Evolutionary conservation across 495 filamentous ascomycete genomes (phyloP), one percentile per base, ranked within the genome.

Genomic region (Penicillium chermesinum): DNA sequence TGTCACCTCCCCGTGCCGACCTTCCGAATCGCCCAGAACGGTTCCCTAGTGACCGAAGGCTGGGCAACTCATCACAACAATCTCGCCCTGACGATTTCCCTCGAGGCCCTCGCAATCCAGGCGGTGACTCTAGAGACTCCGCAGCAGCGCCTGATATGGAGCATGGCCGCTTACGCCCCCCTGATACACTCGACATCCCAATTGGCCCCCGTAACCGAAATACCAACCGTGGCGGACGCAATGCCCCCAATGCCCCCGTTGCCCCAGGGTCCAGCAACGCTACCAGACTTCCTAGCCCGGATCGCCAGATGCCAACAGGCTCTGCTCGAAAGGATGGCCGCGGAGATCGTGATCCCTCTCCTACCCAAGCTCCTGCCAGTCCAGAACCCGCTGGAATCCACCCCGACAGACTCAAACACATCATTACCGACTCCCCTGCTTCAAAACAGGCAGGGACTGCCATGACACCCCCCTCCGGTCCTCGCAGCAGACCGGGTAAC

Each of bases 191-290:
- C 3, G 82, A 83, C 37, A 79, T 83, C 37, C 88, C 89, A 1
- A 84, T 81, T 18, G 89, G 87, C 1, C 89, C 89, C 2, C 74
- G 86, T 35, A 75, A 77, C 27, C 58, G 70, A 37, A 46, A 49
- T 8, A 36, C n/a, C 16, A 46, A 39, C 33, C 41, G 49, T 20
- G 44, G 48, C 13, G 44, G 49, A 8, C 57, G 60, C n/a, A 71
- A 63, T 58, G 45, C 51, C 13, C 40, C 64, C 16, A 57, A 52
- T 6, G 65, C 69, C 12, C 63, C 54, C 17, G 54, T 68, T 20
- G 18, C 54, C 2, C 46, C 51, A 14, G 50, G 54, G 30, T 30
- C 57, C 4, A 46, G 40, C 30, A 63, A 58, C 54, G 62, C 59
- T 30, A 37, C 12, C 37, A 58, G 57, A 16, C 21, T 44, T 7